Percentiles rank a stretch among this genome's conserved stretches.
These are phyloP conservation scores for Babesia divergens DNA, from an alignment of 169 alveolate species.

Conservation along the genomic window DNA sequence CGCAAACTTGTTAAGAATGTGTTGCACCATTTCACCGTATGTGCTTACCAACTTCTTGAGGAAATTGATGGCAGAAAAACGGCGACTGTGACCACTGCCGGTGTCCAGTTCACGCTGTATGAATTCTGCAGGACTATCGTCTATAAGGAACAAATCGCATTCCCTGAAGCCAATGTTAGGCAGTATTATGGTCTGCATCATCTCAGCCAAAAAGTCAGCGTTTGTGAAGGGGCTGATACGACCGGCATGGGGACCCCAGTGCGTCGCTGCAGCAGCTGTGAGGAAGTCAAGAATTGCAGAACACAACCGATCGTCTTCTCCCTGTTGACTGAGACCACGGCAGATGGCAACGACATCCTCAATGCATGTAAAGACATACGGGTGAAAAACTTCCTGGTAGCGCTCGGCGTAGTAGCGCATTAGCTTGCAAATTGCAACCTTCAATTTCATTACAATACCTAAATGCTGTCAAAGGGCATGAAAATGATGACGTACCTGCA, in stretches of 20 bases:
- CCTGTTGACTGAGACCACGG: slow-evolving; percentile 21
- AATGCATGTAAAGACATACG: slow-evolving; percentile 51
- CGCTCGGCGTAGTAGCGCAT: slow-evolving; percentile 63
- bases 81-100: slow-evolving; percentile 38
- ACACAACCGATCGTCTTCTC: slow-evolving; percentile 44
- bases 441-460: slow-evolving; percentile 30
- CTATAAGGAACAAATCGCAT: slow-evolving; percentile 47
- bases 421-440: slow-evolving; percentile 46
- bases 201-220: slow-evolving; percentile 45
- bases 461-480: background rate
- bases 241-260: slow-evolving; percentile 39
- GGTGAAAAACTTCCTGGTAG: slow-evolving; percentile 61
- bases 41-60: slow-evolving; percentile 55
- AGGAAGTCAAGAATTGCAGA: slow-evolving; percentile 58
- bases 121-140: slow-evolving; percentile 57
- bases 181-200: slow-evolving; percentile 44
- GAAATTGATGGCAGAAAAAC: slow-evolving; percentile 53
- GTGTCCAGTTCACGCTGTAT: slow-evolving; percentile 64
- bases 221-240: slow-evolving; percentile 57
- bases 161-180: slow-evolving; percentile 66
- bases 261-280: slow-evolving; percentile 51
- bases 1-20: slow-evolving; percentile 49
- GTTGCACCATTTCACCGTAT: slow-evolving; percentile 46
- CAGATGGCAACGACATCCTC: slow-evolving; percentile 53
- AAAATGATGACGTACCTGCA: background rate